Base-by-base conservation (phyloP, 768 basidiomycete genomes). In the Xerocomus spinulosus region DNA sequence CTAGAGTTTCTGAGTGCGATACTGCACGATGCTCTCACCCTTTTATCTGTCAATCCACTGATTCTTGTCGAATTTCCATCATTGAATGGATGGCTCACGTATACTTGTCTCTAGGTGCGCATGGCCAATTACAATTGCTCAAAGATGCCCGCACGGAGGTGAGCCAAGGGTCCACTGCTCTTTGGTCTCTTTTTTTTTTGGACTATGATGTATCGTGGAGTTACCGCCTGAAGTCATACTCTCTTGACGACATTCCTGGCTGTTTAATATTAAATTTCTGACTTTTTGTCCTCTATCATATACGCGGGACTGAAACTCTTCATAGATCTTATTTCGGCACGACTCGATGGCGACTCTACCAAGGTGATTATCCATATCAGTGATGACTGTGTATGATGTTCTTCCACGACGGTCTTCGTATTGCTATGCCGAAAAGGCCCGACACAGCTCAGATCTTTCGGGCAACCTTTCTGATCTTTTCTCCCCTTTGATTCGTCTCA, bases 341-440 rank as follows among this genome's bases (percentile, higher is more conserved):
- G 17, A 28, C 6, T 6, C 14, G 18, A 25, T 21, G 18, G 8
- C 5, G 39, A 12, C 5, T 13, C 15, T 18, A 14, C 25, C 21
- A 15, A 58, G 57, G 62, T 63, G 24, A 48, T 26, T 52, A 34
- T 13, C 5, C 13, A 20, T 28, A 0, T 28, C 6, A 8, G 5
- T n/a, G 42, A 5, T 0, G 10, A 21, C 17, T 14, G 32, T 35
- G 8, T 7, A 48, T 55, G 62, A 61, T 63, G 64, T 28, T 48
- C 28, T 38, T 48, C 53, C 85, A 89, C 87, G 87, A 90, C 87
- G 87, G 87, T 90, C 87, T 89, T 87, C 87, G 87, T 89, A 90
- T 60, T 48, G 66, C 56, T 49, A 69, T 88, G 85, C 83, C 87
- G 87, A 90, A 90, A 86, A 63, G 80, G 87, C 87, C 87, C 87